Evolutionary conservation across 176 grass and related monocot species (phyloP).

Genomic region (Tuctoria greenei): DNA sequence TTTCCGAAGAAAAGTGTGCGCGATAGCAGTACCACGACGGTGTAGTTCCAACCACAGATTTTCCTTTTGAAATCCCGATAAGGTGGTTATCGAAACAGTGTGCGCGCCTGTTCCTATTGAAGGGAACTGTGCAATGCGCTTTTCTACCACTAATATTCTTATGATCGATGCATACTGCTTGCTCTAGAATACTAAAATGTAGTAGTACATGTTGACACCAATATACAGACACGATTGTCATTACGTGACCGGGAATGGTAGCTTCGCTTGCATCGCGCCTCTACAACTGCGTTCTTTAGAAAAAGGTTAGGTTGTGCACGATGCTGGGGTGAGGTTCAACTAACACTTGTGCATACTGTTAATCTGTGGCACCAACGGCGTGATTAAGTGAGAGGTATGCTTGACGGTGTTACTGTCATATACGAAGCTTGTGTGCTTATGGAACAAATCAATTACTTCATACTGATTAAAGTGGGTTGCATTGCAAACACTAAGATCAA

Average conservation of each 20-base stretch:
- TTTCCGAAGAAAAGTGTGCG: background rate
- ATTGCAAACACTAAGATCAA: background rate
- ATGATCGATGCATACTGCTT: background rate
- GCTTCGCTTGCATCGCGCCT: background rate
- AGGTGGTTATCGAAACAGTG: background rate
- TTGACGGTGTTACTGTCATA: too few relatives aligned
- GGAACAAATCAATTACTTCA: too few relatives aligned
- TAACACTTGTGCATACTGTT: background rate
- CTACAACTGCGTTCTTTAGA: background rate
- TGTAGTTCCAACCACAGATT: background rate
- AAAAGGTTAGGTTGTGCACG: slow-evolving; percentile 7
- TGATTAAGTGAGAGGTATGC: background rate
- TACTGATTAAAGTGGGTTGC: background rate
- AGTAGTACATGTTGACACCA: background rate
- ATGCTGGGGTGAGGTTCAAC: background rate
- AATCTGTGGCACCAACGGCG: background rate
- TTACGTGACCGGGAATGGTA: background rate
- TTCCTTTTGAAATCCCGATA: background rate
- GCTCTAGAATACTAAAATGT: background rate
- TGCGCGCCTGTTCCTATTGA: background rate
- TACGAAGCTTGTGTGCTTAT: too few relatives aligned
- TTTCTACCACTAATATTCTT: background rate
- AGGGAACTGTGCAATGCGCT: background rate
- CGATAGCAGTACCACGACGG: background rate
- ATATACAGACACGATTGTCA: background rate